These are phyloP conservation scores for Sporothrix mexicana DNA, from an alignment of 2,329 filamentous ascomycete species.

Conservation along the genomic window DNA sequence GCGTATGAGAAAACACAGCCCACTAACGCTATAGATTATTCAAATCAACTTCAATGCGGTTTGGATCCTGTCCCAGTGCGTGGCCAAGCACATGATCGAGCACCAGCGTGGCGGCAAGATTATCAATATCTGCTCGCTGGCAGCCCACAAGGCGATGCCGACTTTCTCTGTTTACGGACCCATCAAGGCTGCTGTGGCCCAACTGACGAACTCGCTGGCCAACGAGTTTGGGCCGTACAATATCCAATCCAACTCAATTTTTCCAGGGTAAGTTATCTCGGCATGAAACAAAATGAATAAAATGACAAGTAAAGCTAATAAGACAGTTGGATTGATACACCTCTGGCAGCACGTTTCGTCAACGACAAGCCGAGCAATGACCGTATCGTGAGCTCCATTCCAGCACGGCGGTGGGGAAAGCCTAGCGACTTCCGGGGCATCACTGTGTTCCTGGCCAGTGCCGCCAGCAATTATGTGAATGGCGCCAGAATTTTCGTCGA, in stretches of 20 bases:
- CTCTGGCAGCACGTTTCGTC: slow-evolving; percentile 43
- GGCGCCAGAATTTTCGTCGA: slow-evolving; percentile 18
- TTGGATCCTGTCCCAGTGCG: slow-evolving; percentile 34
- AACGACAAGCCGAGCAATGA: slow-evolving; percentile 50
- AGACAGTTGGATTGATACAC: slow-evolving; percentile 33
- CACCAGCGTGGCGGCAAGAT: slow-evolving; percentile 36
- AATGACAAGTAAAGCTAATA: not conserved
- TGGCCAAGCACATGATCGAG: slow-evolving; percentile 35
- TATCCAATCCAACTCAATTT: slow-evolving; percentile 35
- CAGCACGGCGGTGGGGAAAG: slow-evolving; percentile 61
- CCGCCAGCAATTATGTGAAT: not conserved
- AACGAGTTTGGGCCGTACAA: slow-evolving; percentile 37
- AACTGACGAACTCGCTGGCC: slow-evolving; percentile 37
- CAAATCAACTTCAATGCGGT: slow-evolving; percentile 36
- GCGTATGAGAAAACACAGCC: not conserved
- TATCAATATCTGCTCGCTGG: slow-evolving; percentile 38
- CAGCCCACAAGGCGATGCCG: slow-evolving; percentile 35
- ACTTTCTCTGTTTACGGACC: slow-evolving; percentile 38
- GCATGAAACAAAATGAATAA: not conserved
- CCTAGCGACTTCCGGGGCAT: slow-evolving; percentile 62
- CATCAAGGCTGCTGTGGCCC: slow-evolving; percentile 37
- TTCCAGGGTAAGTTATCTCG: not conserved
- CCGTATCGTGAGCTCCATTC: slow-evolving; percentile 29
- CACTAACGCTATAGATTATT: slow-evolving; percentile 14
- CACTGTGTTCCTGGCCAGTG: slow-evolving; percentile 64